phyloP scores from a whole-genome alignment of 2,329 filamentous ascomycete genomes.

The Fusarium citri region DNA sequence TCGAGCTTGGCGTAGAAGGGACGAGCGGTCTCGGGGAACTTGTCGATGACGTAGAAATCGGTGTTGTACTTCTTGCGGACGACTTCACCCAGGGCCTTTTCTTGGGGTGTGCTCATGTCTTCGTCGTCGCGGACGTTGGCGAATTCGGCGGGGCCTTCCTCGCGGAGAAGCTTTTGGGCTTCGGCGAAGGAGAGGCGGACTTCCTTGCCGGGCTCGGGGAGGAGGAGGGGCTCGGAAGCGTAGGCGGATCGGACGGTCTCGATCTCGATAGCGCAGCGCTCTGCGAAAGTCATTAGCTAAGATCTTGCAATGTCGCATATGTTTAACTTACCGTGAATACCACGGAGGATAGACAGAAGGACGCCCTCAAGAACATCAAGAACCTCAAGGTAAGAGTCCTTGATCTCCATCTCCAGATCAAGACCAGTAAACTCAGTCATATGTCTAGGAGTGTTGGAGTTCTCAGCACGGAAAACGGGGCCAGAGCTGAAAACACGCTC shows the following conservation, averaged over 20 bases:
- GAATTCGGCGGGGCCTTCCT: constrained; percentile 76
- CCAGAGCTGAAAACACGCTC: constrained; percentile 83
- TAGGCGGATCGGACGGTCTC: constrained; percentile 79
- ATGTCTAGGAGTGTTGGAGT: constrained; percentile 85
- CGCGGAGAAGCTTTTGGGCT: constrained; percentile 80
- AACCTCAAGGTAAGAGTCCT: constrained; percentile 80
- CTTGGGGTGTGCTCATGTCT: constrained; percentile 83
- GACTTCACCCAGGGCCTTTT: constrained; percentile 88
- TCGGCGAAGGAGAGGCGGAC: constrained; percentile 82
- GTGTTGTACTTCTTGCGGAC: constrained; percentile 90
- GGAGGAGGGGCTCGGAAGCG: constrained; percentile 80
- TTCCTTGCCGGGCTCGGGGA: constrained; percentile 79
- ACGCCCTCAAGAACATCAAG: constrained; percentile 77
- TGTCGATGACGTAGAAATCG: constrained; percentile 97
- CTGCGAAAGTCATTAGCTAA: constrained; percentile 31
- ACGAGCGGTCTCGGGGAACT: constrained; percentile 89
- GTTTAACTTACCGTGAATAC: constrained; percentile 59
- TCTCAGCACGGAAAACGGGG: constrained; percentile 87
- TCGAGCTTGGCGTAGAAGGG: constrained; percentile 90
- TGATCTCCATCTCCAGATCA: constrained; percentile 91
- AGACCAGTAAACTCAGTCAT: constrained; percentile 92
- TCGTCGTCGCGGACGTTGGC: constrained; percentile 78
- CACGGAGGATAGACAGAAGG: constrained; percentile 82
- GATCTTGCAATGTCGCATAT: too few species aligned
- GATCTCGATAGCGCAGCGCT: constrained; percentile 76